Percentiles rank a stretch among this genome's conserved stretches.
Conservation (phyloP, 208 protist genomes). For the Leishmania tarentolae region DNA sequence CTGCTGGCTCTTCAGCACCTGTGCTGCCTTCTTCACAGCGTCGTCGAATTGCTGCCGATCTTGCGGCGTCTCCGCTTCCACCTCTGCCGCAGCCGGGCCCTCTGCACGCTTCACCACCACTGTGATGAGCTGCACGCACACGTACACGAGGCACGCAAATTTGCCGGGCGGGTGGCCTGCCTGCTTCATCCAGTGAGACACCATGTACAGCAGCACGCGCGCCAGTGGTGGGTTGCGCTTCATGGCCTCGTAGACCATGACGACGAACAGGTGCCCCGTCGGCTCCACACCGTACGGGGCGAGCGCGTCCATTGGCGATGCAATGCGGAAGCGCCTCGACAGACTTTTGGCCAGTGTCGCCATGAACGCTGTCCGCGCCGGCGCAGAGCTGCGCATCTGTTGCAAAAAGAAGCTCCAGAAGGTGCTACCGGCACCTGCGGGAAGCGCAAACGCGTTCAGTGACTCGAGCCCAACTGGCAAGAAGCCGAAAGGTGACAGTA, state of each 20-base stretch:
- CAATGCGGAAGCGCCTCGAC: slow-evolving; percentile 80
- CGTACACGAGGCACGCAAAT: slow-evolving; percentile 84
- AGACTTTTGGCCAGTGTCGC: slow-evolving; percentile 82
- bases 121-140: slow-evolving; percentile 77
- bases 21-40: slow-evolving; percentile 58
- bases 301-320: slow-evolving; percentile 69
- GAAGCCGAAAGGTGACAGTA: slow-evolving; percentile 83
- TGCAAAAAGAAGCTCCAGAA: slow-evolving; percentile 89
- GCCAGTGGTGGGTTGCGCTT: slow-evolving; percentile 84
- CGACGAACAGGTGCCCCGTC: slow-evolving; percentile 78
- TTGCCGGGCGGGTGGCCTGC: slow-evolving; percentile 70
- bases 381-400: slow-evolving; percentile 85
- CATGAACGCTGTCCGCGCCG: slow-evolving; percentile 86
- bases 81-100: slow-evolving; percentile 55
- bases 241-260: slow-evolving; percentile 91
- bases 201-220: slow-evolving; percentile 83
- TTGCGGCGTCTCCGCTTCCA: slow-evolving; percentile 70
- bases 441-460: slow-evolving; percentile 79
- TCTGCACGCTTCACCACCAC: slow-evolving; percentile 63
- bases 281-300: slow-evolving; percentile 47
- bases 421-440: slow-evolving; percentile 76
- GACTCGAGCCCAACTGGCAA: slow-evolving; percentile 66
- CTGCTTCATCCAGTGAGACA: slow-evolving; percentile 86
- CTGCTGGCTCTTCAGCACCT: slow-evolving; percentile 59
- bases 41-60: slow-evolving; percentile 78